A percentile compares a stretch with the other conserved stretches of the same genome.
Conservation (phyloP, 2,329 filamentous ascomycete genomes). For the Rhinocladiella similis region DNA sequence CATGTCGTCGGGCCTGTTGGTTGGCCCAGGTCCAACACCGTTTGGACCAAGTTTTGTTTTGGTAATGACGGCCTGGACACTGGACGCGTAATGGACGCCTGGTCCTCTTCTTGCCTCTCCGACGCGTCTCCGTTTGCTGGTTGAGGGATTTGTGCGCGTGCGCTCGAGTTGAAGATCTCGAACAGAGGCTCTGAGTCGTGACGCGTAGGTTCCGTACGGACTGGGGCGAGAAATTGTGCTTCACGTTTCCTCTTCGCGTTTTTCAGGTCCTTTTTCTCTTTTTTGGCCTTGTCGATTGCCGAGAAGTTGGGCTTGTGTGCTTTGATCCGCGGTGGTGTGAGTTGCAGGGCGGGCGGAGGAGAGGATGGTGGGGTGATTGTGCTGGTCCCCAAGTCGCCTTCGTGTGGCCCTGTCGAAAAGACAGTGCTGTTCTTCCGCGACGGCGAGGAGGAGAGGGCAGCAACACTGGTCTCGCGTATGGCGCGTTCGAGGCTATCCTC, state of each 20-base stretch:
- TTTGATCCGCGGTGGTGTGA: slow-evolving; percentile 43
- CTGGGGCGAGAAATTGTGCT: slow-evolving; percentile 33
- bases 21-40: slow-evolving; percentile 60
- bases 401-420: slow-evolving; percentile 45
- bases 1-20: slow-evolving; percentile 54
- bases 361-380: slow-evolving; percentile 55
- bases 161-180: slow-evolving; percentile 28
- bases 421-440: slow-evolving; percentile 48
- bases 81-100: slow-evolving; percentile 6
- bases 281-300: slow-evolving; percentile 39
- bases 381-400: slow-evolving; percentile 34
- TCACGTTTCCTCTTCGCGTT: slow-evolving; percentile 43
- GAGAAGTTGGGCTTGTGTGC: slow-evolving; percentile 53
- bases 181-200: slow-evolving; percentile 29
- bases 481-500: slow-evolving; percentile 49
- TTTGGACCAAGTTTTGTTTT: slow-evolving; percentile 51
- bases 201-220: slow-evolving; percentile 15
- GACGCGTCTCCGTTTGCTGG: slow-evolving; percentile 7
- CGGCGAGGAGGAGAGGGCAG: slow-evolving; percentile 45
- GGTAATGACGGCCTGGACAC: slow-evolving; percentile 13
- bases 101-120: slow-evolving; percentile 5
- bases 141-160: slow-evolving; percentile 17
- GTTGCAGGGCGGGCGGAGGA: slow-evolving; percentile 45
- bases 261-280: slow-evolving; percentile 26
- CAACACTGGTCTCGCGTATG: slow-evolving; percentile 48